Base-by-base conservation (phyloP, 2,329 filamentous ascomycete genomes). In the Cercospora citrullina region DNA sequence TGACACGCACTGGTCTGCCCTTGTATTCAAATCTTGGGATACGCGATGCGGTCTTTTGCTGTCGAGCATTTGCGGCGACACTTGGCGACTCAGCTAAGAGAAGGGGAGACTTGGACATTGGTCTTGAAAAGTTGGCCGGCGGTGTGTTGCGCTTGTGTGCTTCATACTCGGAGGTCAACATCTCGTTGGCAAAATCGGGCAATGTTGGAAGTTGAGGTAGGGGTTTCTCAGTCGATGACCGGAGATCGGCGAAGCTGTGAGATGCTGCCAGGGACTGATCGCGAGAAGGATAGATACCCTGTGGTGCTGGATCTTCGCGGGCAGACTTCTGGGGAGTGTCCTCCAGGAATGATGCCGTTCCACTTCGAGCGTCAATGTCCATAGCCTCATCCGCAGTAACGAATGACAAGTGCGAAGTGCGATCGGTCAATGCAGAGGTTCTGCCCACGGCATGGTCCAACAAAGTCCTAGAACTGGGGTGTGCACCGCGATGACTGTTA, bases 61-160 rank as follows among this genome's bases (percentile, higher is more conserved):
- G 59, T 28, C 23, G 59, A 8, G 36, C 12, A 28, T 10, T 28
- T 26, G 36, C 18, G 12, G 59, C 60, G 26, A 33, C 39, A 7
- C 26, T 18, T 36, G 64, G 28, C 14, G 63, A 16, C 26, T 57
- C 23, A 26, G 28, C 26, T 31, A 16, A 16, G 14, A 28, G 12
- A 18, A n/a, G 31, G 23, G 23, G 12, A 28, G 53, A 26, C 53
- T 7, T 57, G 21, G 23, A 21, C 7, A 30, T 48, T 31, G 33
- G 61, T 33, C 70, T 72, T 1, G 74, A 77, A 65, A 77, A 77
- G 61, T 72, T 76, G 23, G 71, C 71, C 1, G 74, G 73, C 12
- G 74, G 73, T 5, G 68, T 72, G 30, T 70, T 72, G 63, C 71
- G 72, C 42, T 68, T 64, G 18, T 71, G 69, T 23, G 69, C 68